Evolutionary conservation across 78 protist genomes (phyloP), one percentile per base, ranked within the genome.

Genomic region (Pigoraptor vietnamica): DNA sequence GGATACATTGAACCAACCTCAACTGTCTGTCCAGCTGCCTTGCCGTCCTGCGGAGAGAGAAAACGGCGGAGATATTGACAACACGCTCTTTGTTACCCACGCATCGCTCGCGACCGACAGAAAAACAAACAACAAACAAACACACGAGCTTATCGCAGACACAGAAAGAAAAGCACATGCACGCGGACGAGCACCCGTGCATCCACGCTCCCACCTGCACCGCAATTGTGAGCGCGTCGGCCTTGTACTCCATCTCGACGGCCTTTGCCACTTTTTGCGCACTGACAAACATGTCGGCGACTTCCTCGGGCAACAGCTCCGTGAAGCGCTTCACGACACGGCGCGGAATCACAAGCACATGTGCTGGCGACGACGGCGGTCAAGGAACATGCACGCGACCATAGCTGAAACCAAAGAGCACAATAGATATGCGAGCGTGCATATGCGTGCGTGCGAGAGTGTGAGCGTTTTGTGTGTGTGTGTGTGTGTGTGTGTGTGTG

Each of bases 41-140:
- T 91, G 23, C 98, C 98, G 38, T 95, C 96, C 94, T 95, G 55
- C 55, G 32, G 36, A n/a, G n/a, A n/a, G n/a, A n/a, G n/a, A n/a
- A n/a, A n/a, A n/a, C n/a, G n/a, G n/a, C n/a, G n/a, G n/a, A n/a
- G n/a, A 21, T 48, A 48, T 48, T 48, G 67, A 48, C 6, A 21
- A 48, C 29, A 48, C 29, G 6, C 29, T 48, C 29, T 48, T 6
- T 14, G 14, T 48, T 48, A 21, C 14, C 67, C 67, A 48, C 67
- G 67, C 14, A 48, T n/a, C n/a, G 67, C 67, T 21, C 67, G 67
- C 6, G 6, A 14, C 67, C 6, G 29, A 48, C 67, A 48, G 67
- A 48, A 14, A 6, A 48, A 48, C 14, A 48, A 6, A 21, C 29
- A 48, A 48, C 14, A 6, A 48, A 48, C 14, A 48, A 48, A 14